Evolutionary conservation across 257 asterid genomes (phyloP).

Genomic region (Solanum rostratum): DNA sequence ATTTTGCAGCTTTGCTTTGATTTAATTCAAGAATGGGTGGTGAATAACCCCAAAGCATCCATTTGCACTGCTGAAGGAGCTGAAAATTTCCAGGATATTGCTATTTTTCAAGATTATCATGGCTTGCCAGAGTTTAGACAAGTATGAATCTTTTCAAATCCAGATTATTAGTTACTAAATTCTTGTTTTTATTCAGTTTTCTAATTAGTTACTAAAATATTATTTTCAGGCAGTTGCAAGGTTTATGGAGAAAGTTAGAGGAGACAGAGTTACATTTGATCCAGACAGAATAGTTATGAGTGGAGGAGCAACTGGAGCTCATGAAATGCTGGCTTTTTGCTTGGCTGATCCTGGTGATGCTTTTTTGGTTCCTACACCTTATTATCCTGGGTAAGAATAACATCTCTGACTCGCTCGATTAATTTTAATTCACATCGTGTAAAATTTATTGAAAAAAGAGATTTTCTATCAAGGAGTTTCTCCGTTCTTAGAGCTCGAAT

Average conservation of each 20-base stretch:
- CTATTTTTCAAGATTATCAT: conserved; percentile 60
- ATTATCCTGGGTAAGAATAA: conserved; percentile 59
- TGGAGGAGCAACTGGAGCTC: conserved; percentile 93
- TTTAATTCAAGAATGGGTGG: conserved; percentile 47
- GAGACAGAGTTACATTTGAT: conserved; percentile 53
- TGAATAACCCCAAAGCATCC: conserved; percentile 45
- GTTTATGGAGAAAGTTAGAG: conserved; percentile 77
- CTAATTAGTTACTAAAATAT: background rate
- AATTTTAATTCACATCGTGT: too few species aligned
- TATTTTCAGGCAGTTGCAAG: conserved; percentile 63
- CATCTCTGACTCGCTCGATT: too few species aligned
- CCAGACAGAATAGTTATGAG: conserved; percentile 69
- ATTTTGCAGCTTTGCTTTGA: conserved; percentile 50
- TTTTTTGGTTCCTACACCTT: conserved; percentile 72
- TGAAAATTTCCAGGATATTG: conserved; percentile 38
- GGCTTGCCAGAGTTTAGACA: conserved; percentile 75
- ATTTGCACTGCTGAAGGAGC: conserved; percentile 53
- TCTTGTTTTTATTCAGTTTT: background rate
- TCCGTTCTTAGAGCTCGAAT: background rate
- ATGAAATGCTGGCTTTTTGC: conserved; percentile 73
- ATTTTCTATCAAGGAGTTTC: background rate
- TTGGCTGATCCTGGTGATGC: conserved; percentile 88
- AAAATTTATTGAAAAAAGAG: too few species aligned
- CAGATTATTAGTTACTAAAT: background rate
- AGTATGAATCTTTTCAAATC: conserved; percentile 18